Evolutionary conservation across 805 yeast species (phyloP).

Genomic region (Tetrapisispora fleetii): DNA sequence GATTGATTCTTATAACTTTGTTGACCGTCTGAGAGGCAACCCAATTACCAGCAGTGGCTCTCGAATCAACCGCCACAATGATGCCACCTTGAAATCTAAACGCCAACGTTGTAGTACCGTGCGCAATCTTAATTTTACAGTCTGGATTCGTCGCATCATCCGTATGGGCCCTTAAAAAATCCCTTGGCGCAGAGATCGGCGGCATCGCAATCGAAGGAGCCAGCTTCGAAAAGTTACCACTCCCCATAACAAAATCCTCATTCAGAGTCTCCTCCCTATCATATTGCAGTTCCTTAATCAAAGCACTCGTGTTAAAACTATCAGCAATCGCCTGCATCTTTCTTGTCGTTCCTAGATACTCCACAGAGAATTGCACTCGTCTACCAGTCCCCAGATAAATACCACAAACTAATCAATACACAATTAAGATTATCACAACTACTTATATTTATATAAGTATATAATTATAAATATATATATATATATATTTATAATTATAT

Average conservation of each 20-base stretch:
- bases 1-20: conserved; percentile 94
- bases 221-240: conserved; percentile 22
- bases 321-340: conserved; percentile 30
- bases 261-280: conserved; percentile 26
- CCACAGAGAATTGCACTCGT: neutral
- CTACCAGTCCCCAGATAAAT: too few species aligned
- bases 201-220: conserved; percentile 64
- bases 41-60: conserved; percentile 98
- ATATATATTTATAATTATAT: neutral
- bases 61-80: conserved; percentile 91
- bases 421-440: too few species aligned
- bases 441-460: too few species aligned
- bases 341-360: neutral
- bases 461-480: too few species aligned
- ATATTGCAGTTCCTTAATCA: conserved; percentile 21
- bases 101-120: conserved; percentile 97
- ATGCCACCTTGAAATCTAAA: conserved; percentile 95
- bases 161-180: conserved; percentile 93
- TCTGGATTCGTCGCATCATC: conserved; percentile 90
- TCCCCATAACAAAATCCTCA: conserved; percentile 30
- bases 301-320: conserved; percentile 15
- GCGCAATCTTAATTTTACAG: conserved; percentile 92
- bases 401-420: too few species aligned
- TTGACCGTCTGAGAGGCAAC: conserved; percentile 96
- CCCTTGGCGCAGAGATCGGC: conserved; percentile 81